Percentiles rank a stretch among this genome's conserved stretches.
Evolutionary conservation across 2,329 filamentous ascomycete species (phyloP).

Genomic region (Eutypella sp.): DNA sequence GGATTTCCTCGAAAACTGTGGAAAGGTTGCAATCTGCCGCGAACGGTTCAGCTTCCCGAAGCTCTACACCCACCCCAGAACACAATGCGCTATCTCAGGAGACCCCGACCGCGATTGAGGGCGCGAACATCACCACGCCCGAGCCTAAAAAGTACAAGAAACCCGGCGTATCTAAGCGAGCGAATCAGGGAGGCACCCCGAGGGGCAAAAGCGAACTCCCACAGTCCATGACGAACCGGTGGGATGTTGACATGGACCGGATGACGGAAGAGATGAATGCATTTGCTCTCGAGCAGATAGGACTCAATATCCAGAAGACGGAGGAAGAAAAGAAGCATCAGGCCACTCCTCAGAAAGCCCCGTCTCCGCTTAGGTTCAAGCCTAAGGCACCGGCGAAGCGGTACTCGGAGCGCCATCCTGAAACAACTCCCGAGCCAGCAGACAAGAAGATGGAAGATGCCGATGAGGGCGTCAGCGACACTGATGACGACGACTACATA

Average conservation of each 20-base stretch:
- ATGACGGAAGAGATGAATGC: conserved; percentile 28
- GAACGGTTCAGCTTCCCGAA: conserved; percentile 5
- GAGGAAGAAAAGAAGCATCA: conserved; percentile 35
- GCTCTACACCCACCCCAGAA: neutral
- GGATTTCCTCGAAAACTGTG: conserved; percentile 17
- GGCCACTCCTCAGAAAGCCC: conserved; percentile 13
- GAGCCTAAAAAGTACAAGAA: conserved; percentile 28
- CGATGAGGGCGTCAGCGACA: conserved; percentile 33
- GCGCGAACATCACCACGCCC: conserved; percentile 19
- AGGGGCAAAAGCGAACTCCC: conserved; percentile 23
- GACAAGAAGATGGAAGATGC: conserved; percentile 23
- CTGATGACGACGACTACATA: conserved; percentile 55
- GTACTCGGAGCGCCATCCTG: conserved; percentile 52
- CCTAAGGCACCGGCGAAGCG: conserved; percentile 52
- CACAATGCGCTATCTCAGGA: neutral
- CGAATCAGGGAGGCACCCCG: conserved; percentile 10
- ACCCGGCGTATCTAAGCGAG: conserved; percentile 26
- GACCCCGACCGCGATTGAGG: conserved; percentile 5
- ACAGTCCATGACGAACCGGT: conserved; percentile 22
- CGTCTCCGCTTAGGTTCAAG: conserved; percentile 39
- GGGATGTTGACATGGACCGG: conserved; percentile 34
- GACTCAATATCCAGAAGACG: conserved; percentile 44
- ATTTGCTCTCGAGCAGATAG: conserved; percentile 56
- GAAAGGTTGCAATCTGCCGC: conserved; percentile 16
- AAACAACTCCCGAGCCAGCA: conserved; percentile 21